phyloP scores from a whole-genome alignment of 1,284 basidiomycete species.

The Naganishia liquefaciens region DNA sequence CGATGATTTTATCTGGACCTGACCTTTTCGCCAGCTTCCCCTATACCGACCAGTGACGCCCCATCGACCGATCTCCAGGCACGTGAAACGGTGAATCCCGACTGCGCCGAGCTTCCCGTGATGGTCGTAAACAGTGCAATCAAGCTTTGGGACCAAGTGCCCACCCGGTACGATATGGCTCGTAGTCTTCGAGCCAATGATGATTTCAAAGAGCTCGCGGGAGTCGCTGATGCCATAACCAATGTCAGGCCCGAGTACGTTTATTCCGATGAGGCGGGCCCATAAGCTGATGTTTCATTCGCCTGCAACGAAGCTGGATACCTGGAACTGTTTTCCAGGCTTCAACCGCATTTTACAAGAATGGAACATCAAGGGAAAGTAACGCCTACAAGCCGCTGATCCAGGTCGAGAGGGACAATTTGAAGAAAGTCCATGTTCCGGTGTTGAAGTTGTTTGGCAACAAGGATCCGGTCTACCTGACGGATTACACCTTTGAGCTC shows the following conservation, averaged over 20 bases:
- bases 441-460: background rate
- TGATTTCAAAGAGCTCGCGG: constrained; percentile 2
- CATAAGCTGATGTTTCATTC: no score
- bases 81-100: background rate
- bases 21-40: no score
- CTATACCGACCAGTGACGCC: background rate
- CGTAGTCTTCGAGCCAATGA: background rate
- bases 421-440: background rate
- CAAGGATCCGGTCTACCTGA: background rate
- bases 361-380: background rate
- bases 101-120: background rate
- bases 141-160: constrained; percentile 4
- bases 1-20: no score
- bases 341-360: background rate
- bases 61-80: background rate
- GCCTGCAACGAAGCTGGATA: background rate
- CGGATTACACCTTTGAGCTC: constrained; percentile 1
- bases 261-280: no score
- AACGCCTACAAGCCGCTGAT: background rate
- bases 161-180: constrained; percentile 11
- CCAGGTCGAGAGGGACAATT: background rate
- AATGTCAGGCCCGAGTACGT: constrained; percentile 6
- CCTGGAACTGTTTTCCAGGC: constrained; percentile 1
- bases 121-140: background rate
- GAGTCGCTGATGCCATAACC: constrained; percentile 13